Evolutionary conservation across 106 monocot genomes (phyloP).

Genomic region (Cymbidium sinense): DNA sequence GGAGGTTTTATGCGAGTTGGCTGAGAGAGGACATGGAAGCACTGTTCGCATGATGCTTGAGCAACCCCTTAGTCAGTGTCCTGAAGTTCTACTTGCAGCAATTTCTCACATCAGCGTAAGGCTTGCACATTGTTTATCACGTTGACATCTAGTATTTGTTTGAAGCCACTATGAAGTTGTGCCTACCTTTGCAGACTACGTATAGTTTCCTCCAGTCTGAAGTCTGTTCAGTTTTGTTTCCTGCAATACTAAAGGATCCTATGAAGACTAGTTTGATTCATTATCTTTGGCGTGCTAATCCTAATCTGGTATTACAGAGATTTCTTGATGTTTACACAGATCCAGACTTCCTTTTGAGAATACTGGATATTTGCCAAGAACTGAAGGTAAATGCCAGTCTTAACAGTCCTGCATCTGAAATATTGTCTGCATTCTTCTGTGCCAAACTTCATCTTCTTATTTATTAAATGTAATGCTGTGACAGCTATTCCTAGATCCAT

Average conservation of each 20-base stretch:
- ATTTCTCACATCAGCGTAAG: slow-evolving; percentile 61
- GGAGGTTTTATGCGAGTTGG: slow-evolving; percentile 74
- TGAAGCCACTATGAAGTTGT: background rate
- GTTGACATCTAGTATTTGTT: background rate
- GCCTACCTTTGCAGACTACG: slow-evolving; percentile 48
- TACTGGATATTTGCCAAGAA: slow-evolving; percentile 72
- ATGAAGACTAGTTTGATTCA: slow-evolving; percentile 33
- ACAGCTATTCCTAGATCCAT: background rate
- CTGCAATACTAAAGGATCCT: slow-evolving; percentile 54
- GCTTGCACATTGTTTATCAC: background rate
- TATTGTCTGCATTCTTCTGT: background rate
- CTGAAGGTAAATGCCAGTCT: slow-evolving; percentile 51
- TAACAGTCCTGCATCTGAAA: background rate
- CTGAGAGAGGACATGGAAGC: slow-evolving; percentile 79
- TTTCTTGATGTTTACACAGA: slow-evolving; percentile 54
- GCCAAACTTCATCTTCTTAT: background rate
- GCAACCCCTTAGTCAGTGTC: slow-evolving; percentile 57
- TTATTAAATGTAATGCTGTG: background rate
- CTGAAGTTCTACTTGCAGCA: slow-evolving; percentile 72
- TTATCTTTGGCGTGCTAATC: slow-evolving; percentile 62
- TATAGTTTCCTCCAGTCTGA: slow-evolving; percentile 85
- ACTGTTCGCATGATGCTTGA: slow-evolving; percentile 57
- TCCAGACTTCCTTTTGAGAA: slow-evolving; percentile 33
- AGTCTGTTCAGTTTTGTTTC: slow-evolving; percentile 57
- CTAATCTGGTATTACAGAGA: slow-evolving; percentile 54